Conservation (phyloP, 176 grass and related monocot species). For the Triticum turgidum region DNA sequence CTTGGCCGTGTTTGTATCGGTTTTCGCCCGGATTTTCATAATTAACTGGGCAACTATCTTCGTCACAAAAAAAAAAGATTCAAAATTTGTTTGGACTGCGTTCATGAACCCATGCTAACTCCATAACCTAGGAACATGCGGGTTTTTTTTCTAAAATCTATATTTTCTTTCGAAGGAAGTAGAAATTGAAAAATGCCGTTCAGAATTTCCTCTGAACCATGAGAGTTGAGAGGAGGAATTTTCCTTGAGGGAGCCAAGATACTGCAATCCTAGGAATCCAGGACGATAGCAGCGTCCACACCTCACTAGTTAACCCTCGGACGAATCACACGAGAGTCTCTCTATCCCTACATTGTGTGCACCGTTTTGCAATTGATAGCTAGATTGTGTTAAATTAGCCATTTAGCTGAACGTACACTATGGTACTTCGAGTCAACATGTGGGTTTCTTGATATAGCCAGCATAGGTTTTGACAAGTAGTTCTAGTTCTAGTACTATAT, state of each 20-base stretch:
- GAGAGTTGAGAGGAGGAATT: neutral
- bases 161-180: neutral
- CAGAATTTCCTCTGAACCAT: neutral
- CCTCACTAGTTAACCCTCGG: neutral
- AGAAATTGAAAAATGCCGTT: neutral
- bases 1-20: too few relatives aligned
- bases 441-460: neutral
- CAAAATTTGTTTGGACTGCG: too few relatives aligned
- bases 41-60: too few relatives aligned
- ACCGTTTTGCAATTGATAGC: slow-evolving; percentile 21
- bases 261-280: neutral
- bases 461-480: neutral
- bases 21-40: too few relatives aligned
- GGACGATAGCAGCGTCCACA: neutral
- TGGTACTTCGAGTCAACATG: neutral
- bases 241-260: neutral
- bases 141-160: too few relatives aligned
- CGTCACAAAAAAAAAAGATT: too few relatives aligned
- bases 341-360: neutral
- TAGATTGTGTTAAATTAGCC: neutral
- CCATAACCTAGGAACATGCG: too few relatives aligned
- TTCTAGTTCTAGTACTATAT: neutral
- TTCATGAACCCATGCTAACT: too few relatives aligned
- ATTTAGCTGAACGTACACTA: neutral
- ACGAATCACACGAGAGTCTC: neutral